A percentile compares a stretch with the other conserved stretches of the same genome.
phyloP scores from a whole-genome alignment of 805 yeast genomes.

The Saccharomyces eubayanus region DNA sequence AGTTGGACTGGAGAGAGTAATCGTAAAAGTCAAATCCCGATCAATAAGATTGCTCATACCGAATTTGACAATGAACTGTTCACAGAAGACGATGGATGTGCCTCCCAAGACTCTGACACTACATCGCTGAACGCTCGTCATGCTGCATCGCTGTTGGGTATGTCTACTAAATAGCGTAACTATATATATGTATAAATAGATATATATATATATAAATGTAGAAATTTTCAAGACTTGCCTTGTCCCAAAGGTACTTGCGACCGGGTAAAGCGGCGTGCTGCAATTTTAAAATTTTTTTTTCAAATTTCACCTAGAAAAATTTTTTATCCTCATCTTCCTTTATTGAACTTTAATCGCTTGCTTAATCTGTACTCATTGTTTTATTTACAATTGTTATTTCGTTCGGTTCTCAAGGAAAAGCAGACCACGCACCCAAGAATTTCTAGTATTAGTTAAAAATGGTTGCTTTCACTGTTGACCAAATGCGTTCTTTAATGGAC shows the following conservation, averaged over 20 bases:
- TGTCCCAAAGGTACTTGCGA: not conserved
- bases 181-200: not conserved
- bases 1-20: constrained; percentile 52
- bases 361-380: not conserved
- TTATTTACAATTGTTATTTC: not conserved
- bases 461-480: constrained; percentile 56
- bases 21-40: constrained; percentile 10
- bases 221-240: not conserved
- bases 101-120: constrained; percentile 2
- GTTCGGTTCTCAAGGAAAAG: not conserved
- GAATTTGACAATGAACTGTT: constrained; percentile 19
- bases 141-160: constrained; percentile 77
- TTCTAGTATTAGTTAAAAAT: constrained; percentile 8
- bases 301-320: constrained; percentile 1
- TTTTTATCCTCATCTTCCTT: constrained; percentile 10
- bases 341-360: constrained; percentile 2
- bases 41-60: constrained; percentile 17
- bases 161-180: constrained; percentile 37
- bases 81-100: constrained; percentile 17
- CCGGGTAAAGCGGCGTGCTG: not conserved
- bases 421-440: not conserved
- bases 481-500: constrained; percentile 98
- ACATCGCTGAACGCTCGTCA: constrained; percentile 60
- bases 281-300: not conserved
- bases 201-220: not conserved